These are phyloP conservation scores for Globisporangium apiculatum DNA, from an alignment of 352 stramenopile genomes.

Conservation along the genomic window DNA sequence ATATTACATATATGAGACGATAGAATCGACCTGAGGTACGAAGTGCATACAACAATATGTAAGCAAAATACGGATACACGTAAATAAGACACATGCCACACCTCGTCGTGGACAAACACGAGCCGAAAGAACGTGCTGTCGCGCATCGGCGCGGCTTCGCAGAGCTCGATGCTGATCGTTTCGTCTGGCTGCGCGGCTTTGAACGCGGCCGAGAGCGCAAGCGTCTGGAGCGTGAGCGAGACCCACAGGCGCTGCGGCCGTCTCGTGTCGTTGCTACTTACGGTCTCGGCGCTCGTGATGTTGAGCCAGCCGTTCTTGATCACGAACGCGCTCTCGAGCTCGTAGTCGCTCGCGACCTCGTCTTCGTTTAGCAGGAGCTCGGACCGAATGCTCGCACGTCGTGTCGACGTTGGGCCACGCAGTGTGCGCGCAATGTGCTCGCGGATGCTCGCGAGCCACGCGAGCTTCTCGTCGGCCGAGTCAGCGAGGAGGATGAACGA, in stretches of 20 bases:
- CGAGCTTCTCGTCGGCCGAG: slow-evolving; percentile 50
- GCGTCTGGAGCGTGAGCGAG: slow-evolving; percentile 64
- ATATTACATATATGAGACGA: background rate
- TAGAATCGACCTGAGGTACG: too few relatives aligned
- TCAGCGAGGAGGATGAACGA: slow-evolving; percentile 79
- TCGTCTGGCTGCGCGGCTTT: slow-evolving; percentile 63
- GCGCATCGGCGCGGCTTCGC: slow-evolving; percentile 41
- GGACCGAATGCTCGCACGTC: slow-evolving; percentile 50
- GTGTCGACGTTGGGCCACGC: slow-evolving; percentile 30
- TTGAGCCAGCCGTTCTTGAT: slow-evolving; percentile 88
- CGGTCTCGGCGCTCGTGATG: slow-evolving; percentile 28
- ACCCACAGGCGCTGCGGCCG: slow-evolving; percentile 59
- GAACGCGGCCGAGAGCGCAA: slow-evolving; percentile 62
- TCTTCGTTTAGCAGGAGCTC: slow-evolving; percentile 62
- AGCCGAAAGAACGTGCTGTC: slow-evolving; percentile 50
- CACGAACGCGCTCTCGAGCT: slow-evolving; percentile 60
- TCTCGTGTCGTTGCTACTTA: slow-evolving; percentile 1
- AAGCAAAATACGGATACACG: too few relatives aligned
- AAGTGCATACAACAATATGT: too few relatives aligned
- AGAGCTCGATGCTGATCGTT: slow-evolving; percentile 52
- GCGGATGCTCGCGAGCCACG: slow-evolving; percentile 58
- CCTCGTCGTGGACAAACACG: slow-evolving; percentile 32
- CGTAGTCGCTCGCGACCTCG: slow-evolving; percentile 46
- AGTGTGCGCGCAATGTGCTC: slow-evolving; percentile 58
- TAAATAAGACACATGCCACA: background rate